These are phyloP conservation scores for Leccinum griseonigrum DNA, from an alignment of 1,284 basidiomycete species.

Conservation along the genomic window DNA sequence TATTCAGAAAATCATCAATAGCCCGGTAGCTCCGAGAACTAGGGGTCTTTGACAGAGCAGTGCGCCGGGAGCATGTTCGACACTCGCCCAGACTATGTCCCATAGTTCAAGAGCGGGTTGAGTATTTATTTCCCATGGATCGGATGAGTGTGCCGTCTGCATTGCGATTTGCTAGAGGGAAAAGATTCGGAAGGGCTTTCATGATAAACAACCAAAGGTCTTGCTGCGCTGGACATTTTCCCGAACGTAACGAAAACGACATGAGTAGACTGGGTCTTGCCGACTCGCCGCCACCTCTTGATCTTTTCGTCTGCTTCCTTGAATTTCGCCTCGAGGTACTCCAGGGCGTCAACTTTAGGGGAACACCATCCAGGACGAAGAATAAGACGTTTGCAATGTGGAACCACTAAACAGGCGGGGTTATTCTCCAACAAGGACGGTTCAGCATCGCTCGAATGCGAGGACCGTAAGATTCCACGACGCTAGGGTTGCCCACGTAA, in stretches of 20 bases:
- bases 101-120: conserved; percentile 89
- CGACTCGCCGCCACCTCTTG: conserved; percentile 59
- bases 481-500: conserved; percentile 92
- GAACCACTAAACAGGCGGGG: conserved; percentile 60
- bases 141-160: conserved; percentile 79
- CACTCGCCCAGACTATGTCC: conserved; percentile 93
- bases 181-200: background rate
- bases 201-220: conserved; percentile 22
- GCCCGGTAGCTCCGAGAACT: conserved; percentile 63
- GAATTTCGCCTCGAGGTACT: conserved; percentile 79
- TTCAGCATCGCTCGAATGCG: conserved; percentile 48
- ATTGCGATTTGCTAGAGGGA: conserved; percentile 78
- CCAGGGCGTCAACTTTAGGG: conserved; percentile 79
- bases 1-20: conserved; percentile 83
- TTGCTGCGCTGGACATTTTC: conserved; percentile 86
- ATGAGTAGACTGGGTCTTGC: conserved; percentile 77
- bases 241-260: conserved; percentile 97
- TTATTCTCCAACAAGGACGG: conserved; percentile 46
- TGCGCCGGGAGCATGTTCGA: conserved; percentile 61
- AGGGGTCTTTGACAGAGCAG: conserved; percentile 65
- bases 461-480: conserved; percentile 70
- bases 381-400: conserved; percentile 69
- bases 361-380: conserved; percentile 67
- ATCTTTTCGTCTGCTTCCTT: conserved; percentile 77
- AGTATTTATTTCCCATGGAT: conserved; percentile 65